A percentile compares a stretch with the other conserved stretches of the same genome.
These are phyloP conservation scores for Citrus australasica DNA, from an alignment of 345 rosid genomes.

Conservation along the genomic window DNA sequence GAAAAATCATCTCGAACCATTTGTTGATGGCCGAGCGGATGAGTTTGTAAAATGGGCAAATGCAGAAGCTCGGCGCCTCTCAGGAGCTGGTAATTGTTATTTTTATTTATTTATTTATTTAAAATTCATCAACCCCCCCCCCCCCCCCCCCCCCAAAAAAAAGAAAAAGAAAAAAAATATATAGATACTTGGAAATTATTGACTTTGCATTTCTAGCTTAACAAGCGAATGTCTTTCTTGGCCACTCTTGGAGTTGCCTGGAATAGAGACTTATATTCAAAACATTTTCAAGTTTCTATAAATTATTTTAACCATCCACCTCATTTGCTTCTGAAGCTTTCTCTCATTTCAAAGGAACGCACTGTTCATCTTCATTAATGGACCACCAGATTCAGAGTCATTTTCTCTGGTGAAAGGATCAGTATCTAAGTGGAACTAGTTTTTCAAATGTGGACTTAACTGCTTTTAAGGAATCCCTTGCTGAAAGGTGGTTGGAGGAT, in stretches of 20 bases:
- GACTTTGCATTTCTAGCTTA: not conserved
- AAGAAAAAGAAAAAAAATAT: too few relatives aligned
- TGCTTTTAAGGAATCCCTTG: not conserved
- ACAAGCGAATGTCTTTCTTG: not conserved
- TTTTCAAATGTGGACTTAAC: not conserved
- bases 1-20: conserved; percentile 67
- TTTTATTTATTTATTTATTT: not conserved
- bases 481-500: not conserved
- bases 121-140: too few relatives aligned
- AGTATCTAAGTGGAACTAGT: not conserved
- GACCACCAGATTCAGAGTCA: not conserved
- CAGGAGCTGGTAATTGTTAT: conserved; percentile 56
- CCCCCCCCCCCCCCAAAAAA: too few relatives aligned
- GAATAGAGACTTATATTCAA: not conserved
- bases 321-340: not conserved
- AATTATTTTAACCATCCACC: not conserved
- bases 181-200: not conserved
- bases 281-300: not conserved
- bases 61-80: conserved; percentile 73
- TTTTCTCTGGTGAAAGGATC: not conserved
- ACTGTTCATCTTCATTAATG: not conserved
- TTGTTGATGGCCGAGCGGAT: conserved; percentile 54
- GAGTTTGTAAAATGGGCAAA: conserved; percentile 76
- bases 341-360: not conserved
- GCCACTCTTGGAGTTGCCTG: not conserved